Base-by-base conservation (phyloP, 768 basidiomycete genomes). In the Lentinula edodes region DNA sequence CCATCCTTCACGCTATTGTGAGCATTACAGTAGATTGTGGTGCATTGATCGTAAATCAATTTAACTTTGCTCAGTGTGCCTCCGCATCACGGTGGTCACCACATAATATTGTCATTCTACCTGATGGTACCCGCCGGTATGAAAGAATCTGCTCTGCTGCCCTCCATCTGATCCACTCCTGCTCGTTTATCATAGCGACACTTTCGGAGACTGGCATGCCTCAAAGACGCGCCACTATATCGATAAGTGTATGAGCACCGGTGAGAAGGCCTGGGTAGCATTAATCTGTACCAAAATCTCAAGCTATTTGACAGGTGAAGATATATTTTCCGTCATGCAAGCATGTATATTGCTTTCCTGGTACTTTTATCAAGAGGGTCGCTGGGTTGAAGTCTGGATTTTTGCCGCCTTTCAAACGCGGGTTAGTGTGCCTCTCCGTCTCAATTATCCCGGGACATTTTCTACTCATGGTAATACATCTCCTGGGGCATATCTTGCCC, bases 351-450 rank as follows among this genome's bases (percentile, higher is more conserved):
- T 94, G 23, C 82, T 94, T 16, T 90, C 90, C 1, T 94, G 92
- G 92, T 93, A 91, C 73, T 93, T 93, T 66, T 94, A 93, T 69
- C 88, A 91, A 61, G 92, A 93, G 73, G 91, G 92, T 2, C 81
- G 91, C 59, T 84, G 92, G 92, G 91, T 93, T 8, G 92, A 94
- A 73, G 88, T 93, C 3, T 93, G 92, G 92, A 89, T 93, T 43
- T 92, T 92, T 73, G 90, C 92, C 18, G 90, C 84, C 12, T 93
- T 93, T 68, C 89, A 92, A 69, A 90, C 87, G 15, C 82, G 91
- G 35, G 89, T 90, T 18, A 89, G 90, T 28, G 80, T 93, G 16
- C 92, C 91, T 5, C 78, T 94, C 35, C 86, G 91, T 46, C 74
- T 93, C 32, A 94, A 94, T 72, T 91, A 91, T 70, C 91, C 91